A percentile compares a stretch with the other conserved stretches of the same genome.
These are phyloP conservation scores for Mycena polygramma DNA, from an alignment of 768 basidiomycete genomes.

Conservation along the genomic window DNA sequence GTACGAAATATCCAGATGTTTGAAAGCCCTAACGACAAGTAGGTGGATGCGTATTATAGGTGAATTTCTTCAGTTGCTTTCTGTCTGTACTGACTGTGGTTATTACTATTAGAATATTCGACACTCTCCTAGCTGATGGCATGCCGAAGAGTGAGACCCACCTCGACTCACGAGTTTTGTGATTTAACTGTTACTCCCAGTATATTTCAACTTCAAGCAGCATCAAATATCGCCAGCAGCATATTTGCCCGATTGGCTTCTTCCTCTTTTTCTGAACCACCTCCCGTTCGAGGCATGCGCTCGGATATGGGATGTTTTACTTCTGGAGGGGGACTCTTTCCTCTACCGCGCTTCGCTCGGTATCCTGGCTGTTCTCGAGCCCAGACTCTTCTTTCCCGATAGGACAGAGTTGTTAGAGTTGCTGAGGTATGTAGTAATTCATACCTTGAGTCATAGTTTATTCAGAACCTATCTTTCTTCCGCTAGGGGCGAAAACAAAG, in stretches of 20 bases:
- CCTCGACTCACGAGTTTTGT: constrained; percentile 1
- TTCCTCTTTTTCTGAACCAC: constrained; percentile 86
- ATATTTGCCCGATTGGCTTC: constrained; percentile 88
- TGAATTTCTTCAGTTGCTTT: constrained; percentile 44
- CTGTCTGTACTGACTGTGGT: neutral
- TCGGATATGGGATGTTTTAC: constrained; percentile 87
- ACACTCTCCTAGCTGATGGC: constrained; percentile 90
- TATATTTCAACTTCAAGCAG: constrained; percentile 96
- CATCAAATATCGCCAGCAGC: constrained; percentile 88
- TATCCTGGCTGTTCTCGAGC: constrained; percentile 85
- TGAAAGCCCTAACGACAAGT: neutral
- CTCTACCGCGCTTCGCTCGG: constrained; percentile 88
- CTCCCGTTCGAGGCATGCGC: constrained; percentile 94
- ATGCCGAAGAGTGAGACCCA: constrained; percentile 87
- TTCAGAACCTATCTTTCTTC: constrained; percentile 10
- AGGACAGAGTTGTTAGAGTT: constrained; percentile 81
- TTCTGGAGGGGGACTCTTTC: constrained; percentile 93
- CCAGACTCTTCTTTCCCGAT: constrained; percentile 91
- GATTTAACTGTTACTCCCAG: constrained; percentile 51
- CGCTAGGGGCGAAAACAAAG: constrained; percentile 82
- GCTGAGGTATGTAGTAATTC: constrained; percentile 63
- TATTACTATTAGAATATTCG: constrained; percentile 80
- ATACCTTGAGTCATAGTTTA: constrained; percentile 11
- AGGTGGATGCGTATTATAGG: constrained; percentile 75
- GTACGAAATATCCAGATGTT: neutral